Percentiles rank a stretch among this genome's conserved stretches.
Conservation (phyloP, 2,329 filamentous ascomycete genomes). For the Knoxdaviesia capensis region DNA sequence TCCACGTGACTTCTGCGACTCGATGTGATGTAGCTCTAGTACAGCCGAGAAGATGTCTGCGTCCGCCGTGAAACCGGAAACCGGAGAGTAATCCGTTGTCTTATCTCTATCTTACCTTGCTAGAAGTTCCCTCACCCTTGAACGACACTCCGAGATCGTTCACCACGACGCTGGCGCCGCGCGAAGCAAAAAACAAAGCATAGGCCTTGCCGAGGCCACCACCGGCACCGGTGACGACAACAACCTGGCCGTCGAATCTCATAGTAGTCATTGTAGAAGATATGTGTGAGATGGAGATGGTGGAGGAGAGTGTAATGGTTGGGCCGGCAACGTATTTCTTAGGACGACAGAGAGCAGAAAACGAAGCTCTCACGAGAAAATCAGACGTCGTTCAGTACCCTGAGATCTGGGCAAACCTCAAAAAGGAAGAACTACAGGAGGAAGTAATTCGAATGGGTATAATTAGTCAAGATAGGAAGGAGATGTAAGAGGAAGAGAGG, state of each 20-base stretch:
- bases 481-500: background rate
- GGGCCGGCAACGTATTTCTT: too few relatives aligned
- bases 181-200: slow-evolving; percentile 76
- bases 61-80: background rate
- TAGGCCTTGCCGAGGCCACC: slow-evolving; percentile 65
- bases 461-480: background rate
- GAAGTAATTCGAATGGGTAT: background rate
- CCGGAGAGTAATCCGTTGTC: background rate
- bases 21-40: background rate
- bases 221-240: slow-evolving; percentile 65
- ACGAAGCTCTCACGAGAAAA: too few relatives aligned
- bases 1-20: background rate
- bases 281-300: background rate
- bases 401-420: too few relatives aligned
- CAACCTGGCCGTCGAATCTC: slow-evolving; percentile 67
- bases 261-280: slow-evolving; percentile 40
- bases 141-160: slow-evolving; percentile 89
- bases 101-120: slow-evolving; percentile 42
- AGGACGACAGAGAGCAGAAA: too few relatives aligned
- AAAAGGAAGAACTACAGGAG: background rate
- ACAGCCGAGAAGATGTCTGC: background rate
- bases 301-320: too few relatives aligned
- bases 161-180: slow-evolving; percentile 86
- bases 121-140: slow-evolving; percentile 76
- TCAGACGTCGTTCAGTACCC: too few relatives aligned